These are phyloP conservation scores for Trebouxia sp. DNA, from an alignment of 139 green algal species.

Conservation along the genomic window DNA sequence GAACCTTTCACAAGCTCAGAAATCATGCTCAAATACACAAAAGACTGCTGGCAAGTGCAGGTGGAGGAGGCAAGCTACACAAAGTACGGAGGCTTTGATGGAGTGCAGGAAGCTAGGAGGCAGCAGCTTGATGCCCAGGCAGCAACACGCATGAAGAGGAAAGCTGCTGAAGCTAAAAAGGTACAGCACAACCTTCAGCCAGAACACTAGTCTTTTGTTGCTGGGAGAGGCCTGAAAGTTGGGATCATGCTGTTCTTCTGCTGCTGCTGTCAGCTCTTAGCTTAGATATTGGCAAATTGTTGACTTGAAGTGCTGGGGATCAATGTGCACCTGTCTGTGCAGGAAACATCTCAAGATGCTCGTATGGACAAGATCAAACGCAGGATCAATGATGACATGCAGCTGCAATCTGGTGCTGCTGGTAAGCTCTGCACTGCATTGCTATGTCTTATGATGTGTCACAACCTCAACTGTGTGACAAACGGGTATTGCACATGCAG, in stretches of 20 bases:
- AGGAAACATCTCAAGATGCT: neutral
- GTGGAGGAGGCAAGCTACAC: slow-evolving; percentile 36
- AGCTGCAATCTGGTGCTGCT: neutral
- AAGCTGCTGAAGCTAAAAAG: slow-evolving; percentile 16
- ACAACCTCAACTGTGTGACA: neutral
- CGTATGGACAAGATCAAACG: slow-evolving; percentile 7
- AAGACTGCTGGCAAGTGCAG: slow-evolving; percentile 1
- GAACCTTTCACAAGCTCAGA: no score
- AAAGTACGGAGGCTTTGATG: slow-evolving; percentile 48
- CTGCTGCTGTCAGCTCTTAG: no score
- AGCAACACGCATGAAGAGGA: slow-evolving; percentile 12
- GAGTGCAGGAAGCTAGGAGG: slow-evolving; percentile 34
- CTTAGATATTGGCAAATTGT: no score
- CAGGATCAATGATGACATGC: slow-evolving; percentile 11
- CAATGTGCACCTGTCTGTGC: no score
- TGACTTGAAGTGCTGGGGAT: no score
- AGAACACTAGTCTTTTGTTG: no score
- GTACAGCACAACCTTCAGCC: no score
- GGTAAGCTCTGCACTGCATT: neutral
- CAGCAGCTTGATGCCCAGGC: neutral
- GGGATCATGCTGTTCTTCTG: no score
- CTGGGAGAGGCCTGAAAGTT: no score
- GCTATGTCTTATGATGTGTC: neutral
- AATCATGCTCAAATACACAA: no score
- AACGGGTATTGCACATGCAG: neutral